phyloP scores from a whole-genome alignment of 164 flowering plant species.

The Chimonanthus praecox region DNA sequence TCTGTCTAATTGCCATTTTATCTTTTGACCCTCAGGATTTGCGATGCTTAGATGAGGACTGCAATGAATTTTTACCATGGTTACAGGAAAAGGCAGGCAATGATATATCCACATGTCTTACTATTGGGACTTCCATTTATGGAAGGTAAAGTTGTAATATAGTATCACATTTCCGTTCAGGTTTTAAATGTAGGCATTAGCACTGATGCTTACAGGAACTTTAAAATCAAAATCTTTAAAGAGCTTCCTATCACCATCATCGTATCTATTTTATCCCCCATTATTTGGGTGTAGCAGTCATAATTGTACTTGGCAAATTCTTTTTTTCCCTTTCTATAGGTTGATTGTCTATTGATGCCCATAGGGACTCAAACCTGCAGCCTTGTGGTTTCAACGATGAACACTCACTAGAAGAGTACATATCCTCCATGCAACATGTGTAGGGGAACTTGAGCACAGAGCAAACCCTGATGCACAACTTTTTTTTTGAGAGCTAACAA shows the following conservation, averaged over 20 bases:
- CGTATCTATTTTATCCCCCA: too few relatives aligned
- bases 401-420: too few relatives aligned
- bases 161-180: neutral
- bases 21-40: conserved; percentile 16
- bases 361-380: too few relatives aligned
- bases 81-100: conserved; percentile 54
- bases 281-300: too few relatives aligned
- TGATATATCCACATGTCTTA: conserved; percentile 53
- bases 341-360: too few relatives aligned
- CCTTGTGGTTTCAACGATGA: too few relatives aligned
- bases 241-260: neutral
- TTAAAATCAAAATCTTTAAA: neutral
- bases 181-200: neutral
- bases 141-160: conserved; percentile 44
- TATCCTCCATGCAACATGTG: too few relatives aligned
- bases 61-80: conserved; percentile 66
- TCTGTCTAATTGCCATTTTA: neutral
- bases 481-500: too few relatives aligned
- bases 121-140: conserved; percentile 53
- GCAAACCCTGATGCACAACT: too few relatives aligned
- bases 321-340: too few relatives aligned
- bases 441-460: too few relatives aligned
- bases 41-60: conserved; percentile 26
- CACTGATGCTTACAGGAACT: neutral
- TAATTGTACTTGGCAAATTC: too few relatives aligned